Conservation (phyloP, 108 stramenopile species). For the Tribonema minus region DNA sequence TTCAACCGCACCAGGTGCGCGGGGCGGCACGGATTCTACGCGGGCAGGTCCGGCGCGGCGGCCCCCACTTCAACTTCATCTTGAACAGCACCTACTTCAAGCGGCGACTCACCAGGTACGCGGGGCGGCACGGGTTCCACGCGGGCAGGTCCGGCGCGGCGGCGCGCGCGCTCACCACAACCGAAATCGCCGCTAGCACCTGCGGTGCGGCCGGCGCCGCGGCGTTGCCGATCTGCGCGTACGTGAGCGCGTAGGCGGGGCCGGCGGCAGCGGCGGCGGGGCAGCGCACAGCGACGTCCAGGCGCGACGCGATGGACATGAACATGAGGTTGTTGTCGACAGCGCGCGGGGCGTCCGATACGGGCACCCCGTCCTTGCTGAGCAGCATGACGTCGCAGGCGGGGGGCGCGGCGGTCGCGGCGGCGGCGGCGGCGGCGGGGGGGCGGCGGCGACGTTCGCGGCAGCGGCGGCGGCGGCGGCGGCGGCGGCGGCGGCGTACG, state of each 20-base stretch:
- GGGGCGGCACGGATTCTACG: no score
- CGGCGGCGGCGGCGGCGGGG: no score
- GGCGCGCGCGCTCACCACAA: not conserved
- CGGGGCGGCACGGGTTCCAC: not conserved
- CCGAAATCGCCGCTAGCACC: not conserved
- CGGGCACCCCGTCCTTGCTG: constrained; percentile 40
- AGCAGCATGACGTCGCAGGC: constrained; percentile 23
- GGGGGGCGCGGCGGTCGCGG: no score
- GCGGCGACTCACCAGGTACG: not conserved
- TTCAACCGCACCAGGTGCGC: not conserved
- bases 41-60: not conserved
- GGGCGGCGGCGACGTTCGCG: no score
- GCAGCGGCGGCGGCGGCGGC: no score
- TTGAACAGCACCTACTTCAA: no score
- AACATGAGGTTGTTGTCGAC: not conserved
- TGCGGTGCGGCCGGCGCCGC: not conserved
- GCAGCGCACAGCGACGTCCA: not conserved
- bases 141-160: not conserved
- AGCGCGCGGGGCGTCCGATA: constrained; percentile 13
- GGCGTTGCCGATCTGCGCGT: not conserved
- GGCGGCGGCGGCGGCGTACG: no score
- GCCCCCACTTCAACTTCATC: no score
- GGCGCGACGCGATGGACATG: not conserved
- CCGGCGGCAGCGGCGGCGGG: not conserved
- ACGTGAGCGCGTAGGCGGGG: not conserved